Percentiles rank a stretch among this genome's conserved stretches.
phyloP scores from a whole-genome alignment of 176 grass and related monocot genomes.

The Pharus latifolius region DNA sequence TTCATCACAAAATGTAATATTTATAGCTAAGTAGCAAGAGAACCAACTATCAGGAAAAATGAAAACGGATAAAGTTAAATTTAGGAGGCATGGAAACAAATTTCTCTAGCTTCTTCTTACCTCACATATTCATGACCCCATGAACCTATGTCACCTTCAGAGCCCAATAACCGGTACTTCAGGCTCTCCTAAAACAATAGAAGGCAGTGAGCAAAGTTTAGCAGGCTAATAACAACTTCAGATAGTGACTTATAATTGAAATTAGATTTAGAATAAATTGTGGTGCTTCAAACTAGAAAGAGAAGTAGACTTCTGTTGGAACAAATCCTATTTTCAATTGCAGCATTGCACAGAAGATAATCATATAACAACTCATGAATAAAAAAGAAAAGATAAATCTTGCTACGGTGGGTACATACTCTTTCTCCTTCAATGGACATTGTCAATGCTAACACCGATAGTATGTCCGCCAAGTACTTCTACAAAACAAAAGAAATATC shows the following conservation, averaged over 20 bases:
- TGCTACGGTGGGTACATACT: conserved; percentile 25
- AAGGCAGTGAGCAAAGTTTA: neutral
- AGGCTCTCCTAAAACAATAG: conserved; percentile 65
- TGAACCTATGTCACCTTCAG: conserved; percentile 90
- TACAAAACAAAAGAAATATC: conserved; percentile 19
- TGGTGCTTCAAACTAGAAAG: too few relatives aligned
- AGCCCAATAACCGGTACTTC: conserved; percentile 76
- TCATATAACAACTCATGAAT: neutral
- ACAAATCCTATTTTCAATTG: too few relatives aligned
- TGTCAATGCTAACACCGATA: conserved; percentile 83
- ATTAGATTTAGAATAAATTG: too few relatives aligned
- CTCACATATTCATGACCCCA: conserved; percentile 98
- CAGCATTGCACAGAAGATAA: too few relatives aligned
- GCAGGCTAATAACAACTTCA: neutral
- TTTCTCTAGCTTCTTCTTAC: conserved; percentile 16
- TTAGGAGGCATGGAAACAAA: neutral
- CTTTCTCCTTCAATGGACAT: conserved; percentile 93
- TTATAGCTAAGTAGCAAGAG: neutral
- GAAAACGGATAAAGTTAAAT: neutral
- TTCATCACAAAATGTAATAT: neutral
- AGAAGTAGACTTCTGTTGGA: too few relatives aligned
- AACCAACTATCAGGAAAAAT: neutral
- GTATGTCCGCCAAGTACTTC: conserved; percentile 81
- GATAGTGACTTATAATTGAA: too few relatives aligned
- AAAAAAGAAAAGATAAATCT: neutral